Percentiles rank a stretch among this genome's conserved stretches.
Evolutionary conservation across 2,329 filamentous ascomycete species (phyloP).

Genomic region (Chlorencoelia australis): DNA sequence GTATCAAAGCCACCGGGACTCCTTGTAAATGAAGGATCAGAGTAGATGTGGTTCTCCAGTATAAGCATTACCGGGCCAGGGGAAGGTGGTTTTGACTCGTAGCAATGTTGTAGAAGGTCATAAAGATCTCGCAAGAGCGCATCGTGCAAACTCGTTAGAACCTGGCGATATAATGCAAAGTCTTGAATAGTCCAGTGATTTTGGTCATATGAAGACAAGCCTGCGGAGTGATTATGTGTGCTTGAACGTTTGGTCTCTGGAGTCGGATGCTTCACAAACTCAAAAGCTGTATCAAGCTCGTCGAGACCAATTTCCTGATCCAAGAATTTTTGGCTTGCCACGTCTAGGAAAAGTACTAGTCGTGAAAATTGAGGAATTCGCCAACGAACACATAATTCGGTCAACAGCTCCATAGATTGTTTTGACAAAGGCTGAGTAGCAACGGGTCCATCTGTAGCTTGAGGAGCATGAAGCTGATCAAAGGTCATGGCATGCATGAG

Average conservation of each 20-base stretch:
- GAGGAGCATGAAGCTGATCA: constrained; percentile 45
- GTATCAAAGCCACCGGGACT: constrained; percentile 59
- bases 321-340: constrained; percentile 73
- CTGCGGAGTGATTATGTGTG: constrained; percentile 27
- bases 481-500: constrained; percentile 65
- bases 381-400: constrained; percentile 81
- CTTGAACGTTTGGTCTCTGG: constrained; percentile 45
- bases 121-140: constrained; percentile 78
- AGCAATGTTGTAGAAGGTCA: constrained; percentile 77
- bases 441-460: constrained; percentile 37
- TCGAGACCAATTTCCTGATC: constrained; percentile 74
- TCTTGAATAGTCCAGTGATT: constrained; percentile 61
- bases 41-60: constrained; percentile 71
- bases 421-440: constrained; percentile 50
- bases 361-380: constrained; percentile 76
- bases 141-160: constrained; percentile 68
- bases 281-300: constrained; percentile 75
- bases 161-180: constrained; percentile 61
- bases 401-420: constrained; percentile 70
- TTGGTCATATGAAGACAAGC: constrained; percentile 46
- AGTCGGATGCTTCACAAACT: constrained; percentile 64
- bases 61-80: constrained; percentile 70
- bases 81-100: constrained; percentile 75
- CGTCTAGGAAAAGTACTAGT: constrained; percentile 73
- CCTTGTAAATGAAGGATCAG: constrained; percentile 65